A percentile compares a stretch with the other conserved stretches of the same genome.
These are phyloP conservation scores for Neophaeococcomyces aloes DNA, from an alignment of 2,329 filamentous ascomycete species.

Conservation along the genomic window DNA sequence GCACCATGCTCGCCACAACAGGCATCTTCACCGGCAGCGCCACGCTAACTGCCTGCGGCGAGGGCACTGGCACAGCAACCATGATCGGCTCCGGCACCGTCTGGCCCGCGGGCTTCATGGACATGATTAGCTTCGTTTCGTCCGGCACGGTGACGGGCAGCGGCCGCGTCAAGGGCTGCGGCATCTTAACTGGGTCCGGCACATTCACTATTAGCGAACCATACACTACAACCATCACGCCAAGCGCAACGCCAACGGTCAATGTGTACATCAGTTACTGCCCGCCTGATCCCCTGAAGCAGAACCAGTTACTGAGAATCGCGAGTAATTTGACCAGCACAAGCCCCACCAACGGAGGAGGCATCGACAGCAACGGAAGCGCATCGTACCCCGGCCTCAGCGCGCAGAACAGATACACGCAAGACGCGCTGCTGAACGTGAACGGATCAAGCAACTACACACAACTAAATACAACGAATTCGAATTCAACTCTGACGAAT, in stretches of 20 bases:
- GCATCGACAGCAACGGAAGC: not conserved
- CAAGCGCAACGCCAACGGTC: conserved; percentile 12
- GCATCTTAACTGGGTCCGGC: conserved; percentile 16
- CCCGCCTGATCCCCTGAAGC: conserved; percentile 1
- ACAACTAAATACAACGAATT: not conserved
- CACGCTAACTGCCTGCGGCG: conserved; percentile 17
- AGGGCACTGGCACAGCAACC: conserved; percentile 15
- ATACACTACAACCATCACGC: conserved; percentile 8
- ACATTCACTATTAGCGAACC: conserved; percentile 16
- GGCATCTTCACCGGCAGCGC: conserved; percentile 16
- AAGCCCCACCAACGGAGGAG: no score
- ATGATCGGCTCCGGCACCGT: conserved; percentile 18
- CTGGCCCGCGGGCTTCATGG: conserved; percentile 14
- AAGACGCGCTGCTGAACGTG: not conserved
- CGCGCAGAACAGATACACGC: not conserved
- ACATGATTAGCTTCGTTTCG: conserved; percentile 12
- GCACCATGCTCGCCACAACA: conserved; percentile 15
- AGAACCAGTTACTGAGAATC: not conserved
- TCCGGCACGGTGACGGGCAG: conserved; percentile 14
- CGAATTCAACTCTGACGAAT: conserved; percentile 6
- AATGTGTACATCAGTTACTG: conserved; percentile 17
- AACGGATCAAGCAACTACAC: conserved; percentile 1
- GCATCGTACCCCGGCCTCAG: not conserved
- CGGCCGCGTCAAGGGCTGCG: conserved; percentile 18
- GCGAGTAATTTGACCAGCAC: not conserved